Evolutionary conservation across 2,329 filamentous ascomycete genomes (phyloP), one percentile per base, ranked within the genome.

Genomic region (Aspergillus bombycis): DNA sequence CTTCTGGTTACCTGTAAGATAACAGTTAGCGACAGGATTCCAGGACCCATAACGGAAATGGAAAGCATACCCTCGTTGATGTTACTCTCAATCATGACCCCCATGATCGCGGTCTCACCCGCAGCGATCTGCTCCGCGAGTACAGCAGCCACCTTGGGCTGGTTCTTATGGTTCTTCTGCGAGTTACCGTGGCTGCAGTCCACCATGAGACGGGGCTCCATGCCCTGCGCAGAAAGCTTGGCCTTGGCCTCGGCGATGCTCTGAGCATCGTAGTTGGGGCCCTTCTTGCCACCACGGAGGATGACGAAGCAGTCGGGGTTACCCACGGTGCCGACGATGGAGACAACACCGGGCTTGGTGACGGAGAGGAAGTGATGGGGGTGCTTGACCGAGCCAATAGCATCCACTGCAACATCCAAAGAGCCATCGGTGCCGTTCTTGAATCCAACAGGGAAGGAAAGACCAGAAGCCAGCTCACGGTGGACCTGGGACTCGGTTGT

Each of bases 301-400:
- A 99, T 97, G 61, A 96, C 93, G 80, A 97, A 99, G 83, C 94
- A 96, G 81, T 99, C 94, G 38, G 96, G 91, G 80, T 99, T 99
- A 65, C 95, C 95, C 32, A 90, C 89, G 0, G 95, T 99, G 68
- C 94, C 93, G 36, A 97, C 94, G 74, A 98, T 97, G 65, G 95
- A 93, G 48, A 94, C 94, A 32, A 97, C 89, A 69, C 95, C 95
- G 28, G 94, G 94, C 84, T 98, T 98, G 26, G 95, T 98, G 69
- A 98, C 94, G 7, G 93, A 96, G 71, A 99, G 86, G 86, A 99
- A 98, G 84, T 97, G 93, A 76, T 99, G 95, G 19, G 93, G 92
- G 76, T 96, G 92, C 77, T 87, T 89, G 57, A 96, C 94, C 19
- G 95, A 92, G 66, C 94, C 93, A 77, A 98, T 97, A 57, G 95